Evolutionary conservation across 106 monocot species (phyloP), one percentile per base, ranked within the genome.

Genomic region (Dioscorea alata): DNA sequence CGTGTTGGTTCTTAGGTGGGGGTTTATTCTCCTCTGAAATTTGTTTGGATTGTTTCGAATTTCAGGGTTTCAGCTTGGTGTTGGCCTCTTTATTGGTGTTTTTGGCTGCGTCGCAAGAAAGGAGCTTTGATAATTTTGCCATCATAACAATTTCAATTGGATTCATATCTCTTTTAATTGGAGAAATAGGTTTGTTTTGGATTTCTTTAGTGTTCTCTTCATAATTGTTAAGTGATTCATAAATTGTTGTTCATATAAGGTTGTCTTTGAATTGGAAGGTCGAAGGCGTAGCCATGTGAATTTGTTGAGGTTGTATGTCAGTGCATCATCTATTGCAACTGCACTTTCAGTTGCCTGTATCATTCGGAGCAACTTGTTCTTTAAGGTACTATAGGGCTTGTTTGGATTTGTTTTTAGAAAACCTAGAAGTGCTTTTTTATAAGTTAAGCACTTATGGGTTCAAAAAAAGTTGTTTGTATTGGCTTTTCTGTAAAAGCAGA

Each of bases 311-410:
- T 60, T 92, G 15, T 92, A 80, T 69, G 73, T 68, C 32, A 75
- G 51, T 50, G 28, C 76, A 48, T 88, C 85, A 24, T 84, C 88
- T 48, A 70, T 84, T 80, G 79, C 82, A 23, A 63, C 74, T 49
- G 67, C 80, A 59, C 74, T 77, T 63, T 76, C 80, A 60, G 82
- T 85, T 74, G 80, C 80, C 31, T 80, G 78, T 71, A 48, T 88
- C 32, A 72, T 85, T 65, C 66, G 85, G 25, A 80, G 73, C 75
- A 79, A 79, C n/a, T 75, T 80, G 48, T 82, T 80, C 50, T 58
- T 73, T 9, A 80, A 87, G 87, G 91, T 91, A 77, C 8, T 22
- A 22, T n/a, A n/a, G n/a, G n/a, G n/a, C n/a, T n/a, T n/a, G n/a
- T n/a, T n/a, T n/a, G n/a, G n/a, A n/a, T n/a, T n/a, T n/a, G n/a